phyloP scores from a whole-genome alignment of 1,284 basidiomycete genomes.

The Ganoderma resinaceum region DNA sequence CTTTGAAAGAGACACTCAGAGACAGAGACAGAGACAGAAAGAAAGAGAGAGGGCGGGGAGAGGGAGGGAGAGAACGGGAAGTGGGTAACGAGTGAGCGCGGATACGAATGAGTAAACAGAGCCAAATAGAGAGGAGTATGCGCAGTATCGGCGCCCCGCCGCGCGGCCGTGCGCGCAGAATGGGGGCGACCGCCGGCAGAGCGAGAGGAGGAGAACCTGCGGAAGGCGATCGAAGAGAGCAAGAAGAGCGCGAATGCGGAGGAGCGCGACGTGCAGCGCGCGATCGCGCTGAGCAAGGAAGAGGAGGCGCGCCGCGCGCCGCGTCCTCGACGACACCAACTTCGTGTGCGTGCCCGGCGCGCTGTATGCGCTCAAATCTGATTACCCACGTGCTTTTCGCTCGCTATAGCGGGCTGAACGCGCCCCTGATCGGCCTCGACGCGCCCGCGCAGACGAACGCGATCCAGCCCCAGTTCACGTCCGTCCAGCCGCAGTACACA shows the following conservation, averaged over 20 bases:
- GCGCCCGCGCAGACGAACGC: neutral
- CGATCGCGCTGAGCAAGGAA: slow-evolving; percentile 83
- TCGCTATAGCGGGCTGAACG: neutral
- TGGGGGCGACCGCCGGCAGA: neutral
- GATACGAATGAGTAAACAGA: too few relatives aligned
- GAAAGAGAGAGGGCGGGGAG: too few relatives aligned
- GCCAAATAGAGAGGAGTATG: neutral
- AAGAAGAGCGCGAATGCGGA: slow-evolving; percentile 72
- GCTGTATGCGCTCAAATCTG: too few relatives aligned
- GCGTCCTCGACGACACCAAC: slow-evolving; percentile 84
- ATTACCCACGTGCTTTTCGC: neutral
- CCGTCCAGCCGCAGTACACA: slow-evolving; percentile 53
- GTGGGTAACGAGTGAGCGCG: too few relatives aligned
- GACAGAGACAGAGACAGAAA: too few relatives aligned
- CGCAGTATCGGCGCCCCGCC: neutral
- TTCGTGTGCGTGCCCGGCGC: slow-evolving; percentile 68
- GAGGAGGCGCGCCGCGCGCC: slow-evolving; percentile 76
- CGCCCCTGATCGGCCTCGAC: neutral
- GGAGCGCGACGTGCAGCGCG: slow-evolving; percentile 81
- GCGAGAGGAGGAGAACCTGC: slow-evolving; percentile 63
- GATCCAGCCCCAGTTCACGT: slow-evolving; percentile 37
- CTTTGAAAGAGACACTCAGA: too few relatives aligned
- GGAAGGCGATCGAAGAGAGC: slow-evolving; percentile 82
- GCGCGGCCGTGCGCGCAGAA: slow-evolving; percentile 7
- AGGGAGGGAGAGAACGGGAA: too few relatives aligned